phyloP scores from a whole-genome alignment of 2,329 filamentous ascomycete species.

The Rugonectria rugulosa region DNA sequence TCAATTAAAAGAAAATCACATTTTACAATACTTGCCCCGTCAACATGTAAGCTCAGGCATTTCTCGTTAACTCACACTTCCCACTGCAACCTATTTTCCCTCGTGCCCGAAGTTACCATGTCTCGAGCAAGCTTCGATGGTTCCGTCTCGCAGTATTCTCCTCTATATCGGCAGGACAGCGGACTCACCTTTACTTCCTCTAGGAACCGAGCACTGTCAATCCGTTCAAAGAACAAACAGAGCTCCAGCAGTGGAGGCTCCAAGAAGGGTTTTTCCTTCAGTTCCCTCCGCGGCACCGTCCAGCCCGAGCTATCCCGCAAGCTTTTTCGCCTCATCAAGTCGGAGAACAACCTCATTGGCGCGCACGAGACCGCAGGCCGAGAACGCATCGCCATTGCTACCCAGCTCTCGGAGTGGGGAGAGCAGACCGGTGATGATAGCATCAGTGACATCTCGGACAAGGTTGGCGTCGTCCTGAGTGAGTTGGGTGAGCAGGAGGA shows the following conservation, averaged over 20 bases:
- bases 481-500: conserved; percentile 97
- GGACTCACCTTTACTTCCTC: conserved; percentile 38
- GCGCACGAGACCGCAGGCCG: conserved; percentile 85
- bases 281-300: conserved; percentile 81
- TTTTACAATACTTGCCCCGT: background rate
- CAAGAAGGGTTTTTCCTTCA: conserved; percentile 82
- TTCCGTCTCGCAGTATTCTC: conserved; percentile 31
- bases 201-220: conserved; percentile 78
- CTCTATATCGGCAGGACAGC: conserved; percentile 28
- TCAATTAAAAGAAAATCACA: no score
- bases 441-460: conserved; percentile 91
- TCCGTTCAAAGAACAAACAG: conserved; percentile 69
- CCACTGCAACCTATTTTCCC: background rate
- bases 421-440: conserved; percentile 88
- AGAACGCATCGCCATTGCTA: conserved; percentile 84
- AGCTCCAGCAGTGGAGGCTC: conserved; percentile 46
- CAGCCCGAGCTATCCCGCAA: conserved; percentile 90
- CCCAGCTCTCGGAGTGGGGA: conserved; percentile 95
- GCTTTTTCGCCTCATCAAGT: conserved; percentile 93
- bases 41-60: conserved; percentile 31
- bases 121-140: conserved; percentile 44
- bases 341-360: conserved; percentile 85
- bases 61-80: background rate
- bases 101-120: conserved; percentile 32
- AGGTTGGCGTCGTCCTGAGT: conserved; percentile 89